Conservation (phyloP, 805 yeast species). For the Starmerella floris region DNA sequence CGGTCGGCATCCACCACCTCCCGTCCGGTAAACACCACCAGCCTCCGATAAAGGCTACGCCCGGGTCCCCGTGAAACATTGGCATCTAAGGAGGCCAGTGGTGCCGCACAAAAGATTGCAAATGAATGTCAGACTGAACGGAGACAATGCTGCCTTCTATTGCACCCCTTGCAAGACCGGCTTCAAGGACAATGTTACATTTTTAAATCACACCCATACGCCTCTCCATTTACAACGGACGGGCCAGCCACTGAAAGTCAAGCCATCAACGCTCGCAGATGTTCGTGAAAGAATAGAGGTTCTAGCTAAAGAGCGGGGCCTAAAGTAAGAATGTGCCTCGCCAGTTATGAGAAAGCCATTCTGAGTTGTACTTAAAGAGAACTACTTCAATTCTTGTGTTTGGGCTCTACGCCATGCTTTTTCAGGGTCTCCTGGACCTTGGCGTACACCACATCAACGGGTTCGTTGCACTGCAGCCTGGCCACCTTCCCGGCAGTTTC, state of each 20-base stretch:
- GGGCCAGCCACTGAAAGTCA: constrained; percentile 30
- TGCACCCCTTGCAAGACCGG: constrained; percentile 72
- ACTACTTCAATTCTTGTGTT: neutral
- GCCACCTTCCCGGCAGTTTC: constrained; percentile 64
- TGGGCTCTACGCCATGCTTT: constrained; percentile 23
- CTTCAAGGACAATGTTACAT: constrained; percentile 69
- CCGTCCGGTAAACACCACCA: too few relatives aligned
- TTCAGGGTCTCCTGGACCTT: constrained; percentile 56
- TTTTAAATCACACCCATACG: constrained; percentile 71
- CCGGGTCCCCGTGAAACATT: too few relatives aligned
- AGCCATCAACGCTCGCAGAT: constrained; percentile 36
- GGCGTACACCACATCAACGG: constrained; percentile 64
- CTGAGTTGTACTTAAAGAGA: neutral
- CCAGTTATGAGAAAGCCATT: neutral
- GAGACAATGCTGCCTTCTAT: constrained; percentile 1
- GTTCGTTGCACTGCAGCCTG: constrained; percentile 60
- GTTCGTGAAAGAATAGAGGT: constrained; percentile 33
- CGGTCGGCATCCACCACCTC: too few relatives aligned
- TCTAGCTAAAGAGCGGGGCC: constrained; percentile 23
- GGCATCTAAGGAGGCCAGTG: too few relatives aligned
- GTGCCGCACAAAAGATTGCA: too few relatives aligned
- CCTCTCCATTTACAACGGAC: constrained; percentile 38
- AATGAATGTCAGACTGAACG: neutral
- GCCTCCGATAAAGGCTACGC: too few relatives aligned
- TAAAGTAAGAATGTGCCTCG: neutral